Conservation (phyloP, 768 basidiomycete species). For the Tylopilus vinaceipallidus region DNA sequence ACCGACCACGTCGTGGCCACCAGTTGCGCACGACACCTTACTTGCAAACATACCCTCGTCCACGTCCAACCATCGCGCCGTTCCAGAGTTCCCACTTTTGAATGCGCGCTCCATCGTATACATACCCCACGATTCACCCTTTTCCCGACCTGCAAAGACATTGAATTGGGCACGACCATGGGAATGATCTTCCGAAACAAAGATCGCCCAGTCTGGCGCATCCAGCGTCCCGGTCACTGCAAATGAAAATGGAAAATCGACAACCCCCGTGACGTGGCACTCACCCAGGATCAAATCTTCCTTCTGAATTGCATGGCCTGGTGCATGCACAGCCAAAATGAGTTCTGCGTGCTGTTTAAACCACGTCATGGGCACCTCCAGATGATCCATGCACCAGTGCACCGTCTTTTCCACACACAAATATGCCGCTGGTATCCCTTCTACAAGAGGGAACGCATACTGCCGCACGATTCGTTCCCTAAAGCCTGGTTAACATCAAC, state of each 20-base stretch:
- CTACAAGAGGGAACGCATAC: conserved; percentile 58
- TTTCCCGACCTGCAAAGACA: conserved; percentile 49
- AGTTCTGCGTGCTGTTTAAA: conserved; percentile 65
- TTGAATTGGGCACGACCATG: conserved; percentile 71
- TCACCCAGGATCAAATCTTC: conserved; percentile 57
- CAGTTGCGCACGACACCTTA: conserved; percentile 49
- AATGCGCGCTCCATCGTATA: conserved; percentile 59
- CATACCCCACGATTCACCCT: conserved; percentile 69
- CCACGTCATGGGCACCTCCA: conserved; percentile 69
- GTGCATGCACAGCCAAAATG: conserved; percentile 55
- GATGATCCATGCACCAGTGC: conserved; percentile 62
- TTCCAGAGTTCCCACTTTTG: conserved; percentile 41
- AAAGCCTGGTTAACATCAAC: background rate
- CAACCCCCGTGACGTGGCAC: background rate
- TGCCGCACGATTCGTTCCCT: conserved; percentile 50
- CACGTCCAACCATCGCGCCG: conserved; percentile 45
- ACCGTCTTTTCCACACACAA: conserved; percentile 68
- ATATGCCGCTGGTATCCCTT: conserved; percentile 64
- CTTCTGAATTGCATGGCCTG: conserved; percentile 45
- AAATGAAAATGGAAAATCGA: background rate
- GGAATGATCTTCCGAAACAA: conserved; percentile 71
- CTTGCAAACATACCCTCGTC: conserved; percentile 39
- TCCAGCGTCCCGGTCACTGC: conserved; percentile 68
- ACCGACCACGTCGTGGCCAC: conserved; percentile 24
- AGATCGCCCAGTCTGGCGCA: conserved; percentile 68